Evolutionary conservation across 768 basidiomycete genomes (phyloP), one percentile per base, ranked within the genome.

Genomic region (Naematelia encephala): DNA sequence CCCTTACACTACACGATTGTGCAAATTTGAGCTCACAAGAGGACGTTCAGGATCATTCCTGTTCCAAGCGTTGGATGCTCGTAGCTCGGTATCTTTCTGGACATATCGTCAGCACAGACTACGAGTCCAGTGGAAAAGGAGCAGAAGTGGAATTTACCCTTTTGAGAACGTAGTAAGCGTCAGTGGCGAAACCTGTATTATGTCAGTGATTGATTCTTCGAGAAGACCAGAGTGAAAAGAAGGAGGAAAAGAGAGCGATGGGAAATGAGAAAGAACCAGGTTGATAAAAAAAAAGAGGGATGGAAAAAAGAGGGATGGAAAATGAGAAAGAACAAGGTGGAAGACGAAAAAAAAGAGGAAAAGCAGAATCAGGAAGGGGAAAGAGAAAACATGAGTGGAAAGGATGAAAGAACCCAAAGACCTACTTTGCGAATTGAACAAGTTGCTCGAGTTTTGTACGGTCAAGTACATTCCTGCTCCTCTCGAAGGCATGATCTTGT

Each of bases 111-210:
- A 39, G 34, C 34, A 8, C 34, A 16, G 8, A 39, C 34, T 8
- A 21, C 46, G 19, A 47, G 8, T 11, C 19, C 10, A 21, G 10
- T 47, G 8, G 23, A 47, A 11, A 21, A 19, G 16, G 46, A 5
- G 23, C 46, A 47, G 11, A 21, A n/a, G n/a, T 5, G 11, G 16
- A 19, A 29, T 11, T 26, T 23, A 23, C 50, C 21, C 62, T 60
- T 56, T 72, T 67, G 5, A 72, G 71, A 16, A 74, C 73, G 57
- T 65, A 75, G 43, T 76, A 65, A 13, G 60, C 57, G 28, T 72
- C 62, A 4, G 60, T 65, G 5, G 69, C 69, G 30, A 73, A 75
- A 26, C 51, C 62, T 59, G 51, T n/a, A 16, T 39, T 16, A 39
- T 8, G 34, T 39, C 19, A n/a, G 16, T 16, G 8, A 16, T 8